Percentiles rank a stretch among this genome's conserved stretches.
Evolutionary conservation across 768 basidiomycete genomes (phyloP).

Genomic region (Goffeauzyma gilvescens): DNA sequence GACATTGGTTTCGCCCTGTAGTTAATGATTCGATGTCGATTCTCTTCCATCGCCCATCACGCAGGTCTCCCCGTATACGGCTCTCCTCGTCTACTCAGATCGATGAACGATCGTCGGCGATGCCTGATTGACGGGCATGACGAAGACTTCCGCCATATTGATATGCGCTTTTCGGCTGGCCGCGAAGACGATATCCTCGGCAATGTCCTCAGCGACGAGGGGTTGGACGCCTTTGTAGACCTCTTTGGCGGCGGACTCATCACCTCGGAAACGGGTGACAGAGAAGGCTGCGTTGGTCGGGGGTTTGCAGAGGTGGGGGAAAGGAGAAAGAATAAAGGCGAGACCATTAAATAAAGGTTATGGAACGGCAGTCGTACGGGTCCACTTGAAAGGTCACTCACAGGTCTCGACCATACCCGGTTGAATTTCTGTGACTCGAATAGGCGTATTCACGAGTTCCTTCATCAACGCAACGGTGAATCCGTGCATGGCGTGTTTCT

Average conservation of each 20-base stretch:
- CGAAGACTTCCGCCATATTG: conserved; percentile 41
- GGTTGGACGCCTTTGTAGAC: conserved; percentile 81
- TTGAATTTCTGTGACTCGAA: conserved; percentile 84
- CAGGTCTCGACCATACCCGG: conserved; percentile 74
- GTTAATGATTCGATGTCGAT: no score
- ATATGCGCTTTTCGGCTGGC: conserved; percentile 36
- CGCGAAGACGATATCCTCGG: conserved; percentile 95
- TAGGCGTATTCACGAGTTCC: conserved; percentile 79
- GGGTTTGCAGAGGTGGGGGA: neutral
- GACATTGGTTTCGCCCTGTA: no score
- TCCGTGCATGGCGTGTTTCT: conserved; percentile 45
- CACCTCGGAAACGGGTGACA: conserved; percentile 69
- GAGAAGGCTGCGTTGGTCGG: conserved; percentile 46
- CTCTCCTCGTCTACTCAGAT: neutral
- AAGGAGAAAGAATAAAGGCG: neutral
- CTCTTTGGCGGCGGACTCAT: conserved; percentile 58
- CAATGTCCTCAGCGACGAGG: conserved; percentile 49
- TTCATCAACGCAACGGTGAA: conserved; percentile 64
- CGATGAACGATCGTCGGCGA: conserved; percentile 24
- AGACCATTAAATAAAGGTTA: neutral
- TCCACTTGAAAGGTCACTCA: conserved; percentile 2
- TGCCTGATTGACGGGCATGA: conserved; percentile 33
- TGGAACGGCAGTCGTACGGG: neutral
- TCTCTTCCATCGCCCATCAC: no score
- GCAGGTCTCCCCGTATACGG: no score